Conservation (phyloP, 2,329 filamentous ascomycete species). For the Sordariomycetes sp. region DNA sequence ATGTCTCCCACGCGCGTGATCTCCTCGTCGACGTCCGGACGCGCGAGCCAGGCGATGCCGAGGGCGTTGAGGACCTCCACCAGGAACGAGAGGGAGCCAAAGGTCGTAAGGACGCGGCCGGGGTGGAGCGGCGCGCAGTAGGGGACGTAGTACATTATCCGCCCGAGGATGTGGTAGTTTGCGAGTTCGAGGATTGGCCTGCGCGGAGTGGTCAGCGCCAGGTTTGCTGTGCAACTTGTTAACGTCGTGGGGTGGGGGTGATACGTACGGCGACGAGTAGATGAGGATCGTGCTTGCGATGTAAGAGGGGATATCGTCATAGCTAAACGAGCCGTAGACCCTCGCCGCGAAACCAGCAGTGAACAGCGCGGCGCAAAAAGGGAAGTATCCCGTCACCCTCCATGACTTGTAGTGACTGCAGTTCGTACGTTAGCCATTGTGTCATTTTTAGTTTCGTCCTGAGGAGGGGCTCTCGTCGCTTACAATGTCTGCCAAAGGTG, state of each 20-base stretch:
- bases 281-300: conserved; percentile 26
- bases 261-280: conserved; percentile 21
- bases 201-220: background rate
- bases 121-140: conserved; percentile 41
- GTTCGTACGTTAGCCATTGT: background rate
- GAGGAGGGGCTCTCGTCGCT: conserved; percentile 12
- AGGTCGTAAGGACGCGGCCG: conserved; percentile 27
- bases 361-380: conserved; percentile 35
- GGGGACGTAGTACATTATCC: conserved; percentile 48
- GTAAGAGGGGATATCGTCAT: conserved; percentile 17
- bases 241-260: background rate
- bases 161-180: conserved; percentile 51
- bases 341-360: conserved; percentile 38
- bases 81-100: conserved; percentile 27
- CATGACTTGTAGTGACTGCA: conserved; percentile 36
- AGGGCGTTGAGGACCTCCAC: conserved; percentile 33
- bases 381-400: conserved; percentile 33
- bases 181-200: conserved; percentile 48
- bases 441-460: no score
- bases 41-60: conserved; percentile 25
- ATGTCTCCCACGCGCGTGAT: conserved; percentile 19
- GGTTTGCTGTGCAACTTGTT: background rate
- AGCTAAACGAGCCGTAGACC: conserved; percentile 34
- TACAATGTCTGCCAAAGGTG: conserved; percentile 33
- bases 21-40: conserved; percentile 15